phyloP scores from a whole-genome alignment of 768 basidiomycete genomes.

The Hemileccinum impolitum region DNA sequence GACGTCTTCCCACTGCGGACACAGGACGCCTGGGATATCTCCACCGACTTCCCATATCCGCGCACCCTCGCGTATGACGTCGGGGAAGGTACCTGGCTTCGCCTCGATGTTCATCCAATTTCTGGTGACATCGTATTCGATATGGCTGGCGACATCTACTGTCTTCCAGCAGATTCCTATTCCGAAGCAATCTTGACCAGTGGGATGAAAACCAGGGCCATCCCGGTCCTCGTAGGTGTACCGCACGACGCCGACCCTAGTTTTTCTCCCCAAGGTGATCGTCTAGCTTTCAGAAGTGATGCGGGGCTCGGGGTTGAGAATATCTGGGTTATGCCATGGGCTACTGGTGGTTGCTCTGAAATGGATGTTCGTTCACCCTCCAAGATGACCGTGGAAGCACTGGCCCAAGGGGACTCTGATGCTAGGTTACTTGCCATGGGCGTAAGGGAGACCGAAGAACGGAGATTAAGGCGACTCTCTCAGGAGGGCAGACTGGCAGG shows the following conservation, averaged over 20 bases:
- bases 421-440: conserved; percentile 48
- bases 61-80: conserved; percentile 67
- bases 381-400: conserved; percentile 34
- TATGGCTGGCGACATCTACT: conserved; percentile 73
- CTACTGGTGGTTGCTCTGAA: conserved; percentile 47
- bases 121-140: conserved; percentile 73
- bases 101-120: conserved; percentile 68
- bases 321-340: conserved; percentile 69
- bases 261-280: conserved; percentile 65
- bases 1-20: conserved; percentile 63
- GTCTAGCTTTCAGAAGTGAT: conserved; percentile 68
- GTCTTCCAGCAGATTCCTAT: conserved; percentile 49
- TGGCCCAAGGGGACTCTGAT: conserved; percentile 39
- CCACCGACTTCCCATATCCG: conserved; percentile 68
- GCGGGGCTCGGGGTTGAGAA: conserved; percentile 72
- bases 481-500: conserved; percentile 58
- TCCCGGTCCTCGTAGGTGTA: conserved; percentile 59
- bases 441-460: conserved; percentile 46
- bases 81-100: conserved; percentile 71
- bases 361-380: conserved; percentile 49
- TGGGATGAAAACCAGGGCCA: conserved; percentile 39
- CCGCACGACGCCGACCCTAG: conserved; percentile 72
- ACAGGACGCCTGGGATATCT: conserved; percentile 62
- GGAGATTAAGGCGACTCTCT: conserved; percentile 46
- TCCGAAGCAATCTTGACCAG: conserved; percentile 23